Evolutionary conservation across 371 early-diverging fungal genomes (phyloP), one percentile per base, ranked within the genome.

Genomic region (Syncephalis fuscata): DNA sequence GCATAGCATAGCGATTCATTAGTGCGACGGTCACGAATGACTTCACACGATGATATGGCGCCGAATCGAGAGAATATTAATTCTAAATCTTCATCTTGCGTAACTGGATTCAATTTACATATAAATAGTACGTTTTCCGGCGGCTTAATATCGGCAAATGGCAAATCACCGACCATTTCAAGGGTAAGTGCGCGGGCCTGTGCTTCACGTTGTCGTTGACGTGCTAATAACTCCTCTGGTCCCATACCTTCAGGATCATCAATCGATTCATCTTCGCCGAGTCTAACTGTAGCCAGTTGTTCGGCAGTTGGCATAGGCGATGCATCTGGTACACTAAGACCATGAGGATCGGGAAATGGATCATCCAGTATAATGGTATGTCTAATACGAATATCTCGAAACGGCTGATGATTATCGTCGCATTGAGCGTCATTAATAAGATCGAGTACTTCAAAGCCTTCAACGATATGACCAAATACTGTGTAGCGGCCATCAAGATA

Each of bases 81-180:
- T 56, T 87, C 81, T 55, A 97, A 61, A 60, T 95, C 95, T 49
- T 89, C 92, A 49, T 88, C 90, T 20, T 80, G 60, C 0, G 98
- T 97, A 0, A 85, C 76, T 0, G 92, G 89, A 59, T 97, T 94
- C 49, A 97, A 64, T 55, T 92, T 88, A 52, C 96, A 95, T 3
- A 97, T 91, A 71, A 97, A 97, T 3, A 97, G 54, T 0, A 94
- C 83, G 57, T 94, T 93, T 52, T 97, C 98, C 1, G 98, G 94
- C 3, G 96, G 96, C 52, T 84, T 85, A 32, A 95, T 79, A 52
- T 95, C 93, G 10, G 98, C 96, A 67, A 82, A 91, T 0, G 95
- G 96, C 23, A 95, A 60, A 61, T 97, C 98, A 0, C 98, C 98
- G 3, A 97, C 82, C 92, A 97, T 94, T 63, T 97, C 98, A 40